Base-by-base conservation (phyloP, 768 basidiomycete genomes). In the Mycena alexandri region DNA sequence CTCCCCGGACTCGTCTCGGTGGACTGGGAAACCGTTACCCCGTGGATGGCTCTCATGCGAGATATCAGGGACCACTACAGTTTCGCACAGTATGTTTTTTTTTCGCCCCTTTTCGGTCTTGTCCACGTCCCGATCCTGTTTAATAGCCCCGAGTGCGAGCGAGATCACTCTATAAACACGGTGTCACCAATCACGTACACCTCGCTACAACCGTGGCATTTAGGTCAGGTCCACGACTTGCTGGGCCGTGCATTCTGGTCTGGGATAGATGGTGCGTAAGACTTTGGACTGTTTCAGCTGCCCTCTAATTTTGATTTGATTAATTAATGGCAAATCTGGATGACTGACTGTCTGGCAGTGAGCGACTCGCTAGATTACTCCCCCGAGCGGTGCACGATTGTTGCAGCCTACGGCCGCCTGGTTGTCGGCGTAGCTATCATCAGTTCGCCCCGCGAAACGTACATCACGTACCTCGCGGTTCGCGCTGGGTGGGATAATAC, bases 401-500 rank as follows among this genome's bases (percentile, higher is more conserved):
- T 95, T 29, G 93, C 91, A 5, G 83, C 82, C 64, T 93, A 93
- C 78, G 90, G 88, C 64, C 78, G 79, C 54, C 81, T 93, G 13
- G 91, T 95, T 7, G 84, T 94, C 10, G 93, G 93, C 17, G 86
- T 87, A 19, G 92, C 90, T 14, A 86, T 94, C 65, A 79, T 94
- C 65, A 93, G 89, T 75, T 93, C 91, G 24, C 93, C 93, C 0
- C 85, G 86, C 54, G 91, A 93, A 75, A 90, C 91, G 4, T 95
- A 95, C 72, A 93, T 95, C 59, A 93, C 92, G 21, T 95, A 93
- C 69, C 83, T 95, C 17, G 90, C 85, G 43, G 93, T 95, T 55
- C 89, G 85, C 71, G 82, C 89, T 19, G 93, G 93, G 12, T 95
- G 93, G 93, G 91, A 94, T 61, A 91, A 90, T 71, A 83, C 88